Percentiles rank a stretch among this genome's conserved stretches.
Conservation (phyloP, 2,329 filamentous ascomycete genomes). For the Aspergillus fumigatiaffinis region DNA sequence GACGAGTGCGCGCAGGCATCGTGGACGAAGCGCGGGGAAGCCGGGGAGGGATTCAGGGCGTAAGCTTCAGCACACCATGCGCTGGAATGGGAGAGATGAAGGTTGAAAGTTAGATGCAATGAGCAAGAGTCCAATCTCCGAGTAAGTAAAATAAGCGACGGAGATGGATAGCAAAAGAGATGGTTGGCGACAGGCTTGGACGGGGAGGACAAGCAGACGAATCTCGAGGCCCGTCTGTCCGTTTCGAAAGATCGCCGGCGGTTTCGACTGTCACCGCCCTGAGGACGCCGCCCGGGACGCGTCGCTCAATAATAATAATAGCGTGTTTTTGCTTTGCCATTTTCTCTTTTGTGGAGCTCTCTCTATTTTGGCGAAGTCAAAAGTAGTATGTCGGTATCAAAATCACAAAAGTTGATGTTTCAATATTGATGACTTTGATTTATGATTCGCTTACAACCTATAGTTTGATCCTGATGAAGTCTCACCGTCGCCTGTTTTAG, state of each 20-base stretch:
- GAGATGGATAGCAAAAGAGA: neutral
- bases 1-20: conserved; percentile 44
- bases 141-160: neutral
- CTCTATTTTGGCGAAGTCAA: neutral
- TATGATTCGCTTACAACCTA: neutral
- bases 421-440: neutral
- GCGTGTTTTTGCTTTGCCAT: neutral
- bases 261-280: neutral
- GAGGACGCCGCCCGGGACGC: neutral
- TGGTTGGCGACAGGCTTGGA: neutral
- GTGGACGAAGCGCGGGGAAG: conserved; percentile 27
- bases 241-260: neutral
- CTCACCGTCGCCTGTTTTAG: neutral
- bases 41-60: conserved; percentile 8
- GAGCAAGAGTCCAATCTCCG: neutral
- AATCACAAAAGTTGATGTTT: neutral
- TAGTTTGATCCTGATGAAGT: neutral
- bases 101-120: neutral
- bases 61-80: conserved; percentile 20
- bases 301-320: neutral
- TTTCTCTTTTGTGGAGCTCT: neutral
- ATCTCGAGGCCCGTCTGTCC: neutral
- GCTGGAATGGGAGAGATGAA: neutral
- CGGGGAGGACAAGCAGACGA: neutral
- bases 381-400: neutral